Evolutionary conservation across 2,329 filamentous ascomycete species (phyloP).

Genomic region (Pyricularia sp.): DNA sequence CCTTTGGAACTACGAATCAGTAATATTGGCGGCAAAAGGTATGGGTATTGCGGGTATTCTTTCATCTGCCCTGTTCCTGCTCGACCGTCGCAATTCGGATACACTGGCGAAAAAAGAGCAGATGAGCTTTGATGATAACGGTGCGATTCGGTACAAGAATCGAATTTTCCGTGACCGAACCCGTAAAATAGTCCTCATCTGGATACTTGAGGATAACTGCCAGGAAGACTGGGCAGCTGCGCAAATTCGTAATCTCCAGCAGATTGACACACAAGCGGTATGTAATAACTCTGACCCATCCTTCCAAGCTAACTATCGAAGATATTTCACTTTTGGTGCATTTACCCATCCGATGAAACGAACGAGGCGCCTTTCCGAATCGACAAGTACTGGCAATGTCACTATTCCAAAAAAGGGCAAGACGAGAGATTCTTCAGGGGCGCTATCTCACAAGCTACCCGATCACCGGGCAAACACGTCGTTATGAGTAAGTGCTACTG

Average conservation of each 20-base stretch:
- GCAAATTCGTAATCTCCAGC: not conserved
- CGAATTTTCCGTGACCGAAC: not conserved
- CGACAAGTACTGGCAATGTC: not conserved
- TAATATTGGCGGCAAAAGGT: not conserved
- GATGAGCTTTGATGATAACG: too few species aligned
- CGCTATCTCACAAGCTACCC: not conserved
- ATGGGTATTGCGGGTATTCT: not conserved
- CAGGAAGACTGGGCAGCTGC: not conserved
- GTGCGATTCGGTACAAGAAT: not conserved
- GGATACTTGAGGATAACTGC: not conserved
- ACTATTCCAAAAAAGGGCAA: not conserved
- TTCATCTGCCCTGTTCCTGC: not conserved
- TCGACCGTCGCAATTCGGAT: not conserved
- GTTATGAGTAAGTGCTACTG: not conserved
- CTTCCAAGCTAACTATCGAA: not conserved
- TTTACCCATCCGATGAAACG: not conserved
- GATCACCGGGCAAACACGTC: not conserved
- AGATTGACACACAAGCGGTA: not conserved
- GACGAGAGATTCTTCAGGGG: not conserved
- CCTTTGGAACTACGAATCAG: not conserved
- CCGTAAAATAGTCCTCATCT: not conserved
- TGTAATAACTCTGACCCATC: not conserved
- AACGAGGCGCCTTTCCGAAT: not conserved
- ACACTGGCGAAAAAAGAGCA: not conserved
- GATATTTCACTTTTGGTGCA: not conserved